Evolutionary conservation across 1,284 basidiomycete species (phyloP).

Genomic region (Mycosarcoma mackinlayi): DNA sequence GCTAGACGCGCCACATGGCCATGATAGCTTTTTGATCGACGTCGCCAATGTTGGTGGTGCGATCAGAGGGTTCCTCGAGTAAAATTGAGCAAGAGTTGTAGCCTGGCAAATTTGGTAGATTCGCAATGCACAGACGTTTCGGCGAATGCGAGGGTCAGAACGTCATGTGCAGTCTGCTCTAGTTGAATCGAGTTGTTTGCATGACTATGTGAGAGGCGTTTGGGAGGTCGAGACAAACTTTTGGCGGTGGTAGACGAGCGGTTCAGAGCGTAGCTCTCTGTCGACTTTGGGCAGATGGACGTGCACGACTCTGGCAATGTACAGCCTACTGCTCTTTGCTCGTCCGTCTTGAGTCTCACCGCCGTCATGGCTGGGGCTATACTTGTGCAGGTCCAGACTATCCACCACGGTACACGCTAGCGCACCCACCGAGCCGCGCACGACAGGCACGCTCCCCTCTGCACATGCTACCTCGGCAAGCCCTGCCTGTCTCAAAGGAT

Average conservation of each 20-base stretch:
- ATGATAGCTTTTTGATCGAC: slow-evolving; percentile 91
- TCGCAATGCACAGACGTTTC: background rate
- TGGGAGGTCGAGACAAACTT: slow-evolving; percentile 20
- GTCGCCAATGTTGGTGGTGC: slow-evolving; percentile 82
- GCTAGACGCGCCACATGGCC: slow-evolving; percentile 95
- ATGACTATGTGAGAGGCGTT: background rate
- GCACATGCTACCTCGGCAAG: background rate
- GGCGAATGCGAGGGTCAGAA: background rate
- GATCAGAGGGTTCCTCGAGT: slow-evolving; percentile 77
- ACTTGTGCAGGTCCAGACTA: slow-evolving; percentile 12
- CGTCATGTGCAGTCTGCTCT: background rate
- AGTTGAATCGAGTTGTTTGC: background rate
- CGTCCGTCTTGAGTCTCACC: too few relatives aligned
- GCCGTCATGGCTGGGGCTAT: background rate
- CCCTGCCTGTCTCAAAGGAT: slow-evolving; percentile 23
- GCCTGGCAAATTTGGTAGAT: background rate
- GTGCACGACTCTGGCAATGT: slow-evolving; percentile 32
- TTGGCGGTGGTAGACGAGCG: slow-evolving; percentile 34
- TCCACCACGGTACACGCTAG: slow-evolving; percentile 36
- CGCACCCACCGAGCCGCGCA: slow-evolving; percentile 7
- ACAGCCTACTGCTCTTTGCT: slow-evolving; percentile 15
- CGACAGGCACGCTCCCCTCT: slow-evolving; percentile 5
- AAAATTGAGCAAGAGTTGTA: background rate
- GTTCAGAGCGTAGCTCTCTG: background rate
- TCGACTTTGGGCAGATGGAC: background rate